Percentiles rank a stretch among this genome's conserved stretches.
phyloP scores from a whole-genome alignment of 163 green algal species.

The Coccomyxa subellipsoidea region DNA sequence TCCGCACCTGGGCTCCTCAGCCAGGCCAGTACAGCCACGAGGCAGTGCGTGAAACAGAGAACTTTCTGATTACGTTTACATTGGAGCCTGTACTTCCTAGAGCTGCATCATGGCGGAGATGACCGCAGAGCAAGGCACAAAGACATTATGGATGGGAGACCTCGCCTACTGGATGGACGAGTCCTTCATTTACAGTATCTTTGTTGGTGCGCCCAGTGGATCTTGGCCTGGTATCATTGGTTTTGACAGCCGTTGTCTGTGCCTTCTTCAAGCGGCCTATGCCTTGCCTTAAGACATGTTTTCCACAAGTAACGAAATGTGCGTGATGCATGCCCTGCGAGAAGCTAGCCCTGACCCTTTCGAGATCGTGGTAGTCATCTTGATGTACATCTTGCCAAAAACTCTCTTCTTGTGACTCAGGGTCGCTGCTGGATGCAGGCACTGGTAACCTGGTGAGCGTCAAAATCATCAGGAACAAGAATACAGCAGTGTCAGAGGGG shows the following conservation, averaged over 20 bases:
- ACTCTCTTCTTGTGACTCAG: background rate
- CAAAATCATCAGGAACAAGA: conserved; percentile 71
- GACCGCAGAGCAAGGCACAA: background rate
- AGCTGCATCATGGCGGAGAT: background rate
- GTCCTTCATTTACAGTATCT: conserved; percentile 49
- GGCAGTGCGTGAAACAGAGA: background rate
- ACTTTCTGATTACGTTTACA: background rate
- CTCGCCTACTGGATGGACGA: conserved; percentile 62
- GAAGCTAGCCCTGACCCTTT: background rate
- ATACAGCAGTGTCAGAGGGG: conserved; percentile 59
- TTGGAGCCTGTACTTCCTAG: background rate
- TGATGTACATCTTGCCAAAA: background rate
- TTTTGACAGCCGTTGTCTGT: no score
- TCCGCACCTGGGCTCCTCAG: no score
- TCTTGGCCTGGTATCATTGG: no score
- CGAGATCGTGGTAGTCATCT: background rate
- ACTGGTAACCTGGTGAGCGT: conserved; percentile 24
- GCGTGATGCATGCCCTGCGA: background rate
- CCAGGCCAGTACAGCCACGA: no score
- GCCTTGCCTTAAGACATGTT: no score
- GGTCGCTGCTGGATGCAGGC: background rate
- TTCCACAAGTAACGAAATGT: no score
- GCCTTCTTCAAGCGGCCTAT: no score
- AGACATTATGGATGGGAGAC: conserved; percentile 61
- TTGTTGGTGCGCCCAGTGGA: conserved; percentile 20